A percentile compares a stretch with the other conserved stretches of the same genome.
phyloP scores from a whole-genome alignment of 2,329 filamentous ascomycete genomes.

The Pseudogymnoascus sp. region DNA sequence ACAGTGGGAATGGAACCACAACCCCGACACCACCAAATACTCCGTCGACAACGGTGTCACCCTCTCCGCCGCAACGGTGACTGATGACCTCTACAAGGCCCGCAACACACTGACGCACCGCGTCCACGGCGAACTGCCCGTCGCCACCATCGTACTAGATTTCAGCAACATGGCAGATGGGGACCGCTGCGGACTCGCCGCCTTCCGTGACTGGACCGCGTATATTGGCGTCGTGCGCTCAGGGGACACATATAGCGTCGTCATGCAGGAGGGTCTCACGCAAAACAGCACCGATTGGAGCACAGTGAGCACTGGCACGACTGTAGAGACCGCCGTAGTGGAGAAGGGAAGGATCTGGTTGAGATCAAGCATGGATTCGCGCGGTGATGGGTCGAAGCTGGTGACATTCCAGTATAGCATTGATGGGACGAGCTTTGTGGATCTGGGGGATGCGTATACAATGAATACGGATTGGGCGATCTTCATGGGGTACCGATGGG shows the following conservation, averaged over 20 bases:
- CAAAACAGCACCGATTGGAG: slow-evolving; percentile 27
- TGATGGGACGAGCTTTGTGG: slow-evolving; percentile 33
- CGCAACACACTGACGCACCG: slow-evolving; percentile 41
- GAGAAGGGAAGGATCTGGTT: slow-evolving; percentile 29
- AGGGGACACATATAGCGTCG: slow-evolving; percentile 24
- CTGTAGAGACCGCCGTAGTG: slow-evolving; percentile 19
- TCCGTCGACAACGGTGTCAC: slow-evolving; percentile 37
- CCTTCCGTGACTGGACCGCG: slow-evolving; percentile 45
- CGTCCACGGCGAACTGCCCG: slow-evolving; percentile 37
- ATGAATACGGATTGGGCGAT: slow-evolving; percentile 37
- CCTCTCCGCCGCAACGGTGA: slow-evolving; percentile 43
- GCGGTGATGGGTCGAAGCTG: slow-evolving; percentile 23
- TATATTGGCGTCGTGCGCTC: slow-evolving; percentile 43
- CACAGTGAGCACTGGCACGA: slow-evolving; percentile 25
- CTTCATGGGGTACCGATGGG: slow-evolving; percentile 42
- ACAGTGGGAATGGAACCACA: slow-evolving; percentile 56
- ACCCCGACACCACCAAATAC: slow-evolving; percentile 44
- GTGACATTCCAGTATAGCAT: slow-evolving; percentile 36
- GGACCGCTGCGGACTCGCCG: slow-evolving; percentile 43
- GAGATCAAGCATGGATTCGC: slow-evolving; percentile 30
- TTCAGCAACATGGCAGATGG: slow-evolving; percentile 41
- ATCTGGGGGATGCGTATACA: slow-evolving; percentile 28
- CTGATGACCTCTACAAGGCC: slow-evolving; percentile 40
- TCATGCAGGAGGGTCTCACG: slow-evolving; percentile 22
- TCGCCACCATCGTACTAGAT: slow-evolving; percentile 43